phyloP scores from a whole-genome alignment of 805 yeast species.

The Kazachstania bromeliacearum region DNA sequence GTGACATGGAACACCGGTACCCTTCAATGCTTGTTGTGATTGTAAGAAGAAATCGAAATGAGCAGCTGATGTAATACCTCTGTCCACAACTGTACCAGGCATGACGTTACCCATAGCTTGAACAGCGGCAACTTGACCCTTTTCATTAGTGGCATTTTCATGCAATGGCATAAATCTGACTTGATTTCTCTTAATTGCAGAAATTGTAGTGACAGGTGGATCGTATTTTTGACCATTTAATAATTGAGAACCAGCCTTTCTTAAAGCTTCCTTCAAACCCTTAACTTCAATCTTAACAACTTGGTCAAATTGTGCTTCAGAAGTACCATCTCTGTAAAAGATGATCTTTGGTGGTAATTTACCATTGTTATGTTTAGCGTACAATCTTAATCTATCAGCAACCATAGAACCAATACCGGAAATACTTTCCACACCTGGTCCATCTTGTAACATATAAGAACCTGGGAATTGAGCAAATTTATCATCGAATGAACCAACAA shows the following conservation, averaged over 20 bases:
- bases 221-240: slow-evolving; percentile 8
- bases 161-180: slow-evolving; percentile 18
- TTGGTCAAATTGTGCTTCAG: slow-evolving; percentile 17
- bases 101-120: slow-evolving; percentile 19
- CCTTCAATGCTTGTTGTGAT: slow-evolving; percentile 17
- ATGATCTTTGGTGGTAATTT: slow-evolving; percentile 17
- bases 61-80: slow-evolving; percentile 18
- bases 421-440: slow-evolving; percentile 17
- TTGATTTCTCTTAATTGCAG: slow-evolving; percentile 19
- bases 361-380: slow-evolving; percentile 14
- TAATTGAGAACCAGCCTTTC: slow-evolving; percentile 8
- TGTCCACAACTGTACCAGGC: slow-evolving; percentile 21
- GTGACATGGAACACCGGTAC: slow-evolving; percentile 22
- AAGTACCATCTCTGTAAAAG: slow-evolving; percentile 20
- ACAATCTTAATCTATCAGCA: slow-evolving; percentile 10
- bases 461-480: slow-evolving; percentile 20
- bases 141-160: slow-evolving; percentile 13
- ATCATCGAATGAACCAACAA: slow-evolving; percentile 16
- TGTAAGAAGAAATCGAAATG: slow-evolving; percentile 21
- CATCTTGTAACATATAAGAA: slow-evolving; percentile 14
- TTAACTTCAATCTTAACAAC: slow-evolving; percentile 17
- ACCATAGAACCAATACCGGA: slow-evolving; percentile 12
- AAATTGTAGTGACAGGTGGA: slow-evolving; percentile 13
- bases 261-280: slow-evolving; percentile 12
- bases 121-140: slow-evolving; percentile 16